Conservation (phyloP, 805 yeast genomes). For the Pichia membranifaciens region DNA sequence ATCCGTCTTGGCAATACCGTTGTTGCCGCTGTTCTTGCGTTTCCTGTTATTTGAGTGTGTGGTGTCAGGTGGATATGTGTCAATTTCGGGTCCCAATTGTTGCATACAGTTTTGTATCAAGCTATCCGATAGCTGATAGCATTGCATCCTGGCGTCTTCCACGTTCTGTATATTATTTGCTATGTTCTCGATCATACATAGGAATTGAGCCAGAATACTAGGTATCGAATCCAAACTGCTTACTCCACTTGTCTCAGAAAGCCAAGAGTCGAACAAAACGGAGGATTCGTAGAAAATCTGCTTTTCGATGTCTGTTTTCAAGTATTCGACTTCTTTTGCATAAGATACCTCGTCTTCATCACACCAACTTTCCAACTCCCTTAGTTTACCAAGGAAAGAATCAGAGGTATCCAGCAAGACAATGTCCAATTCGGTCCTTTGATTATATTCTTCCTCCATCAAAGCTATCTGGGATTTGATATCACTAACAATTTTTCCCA, state of each 20-base stretch:
- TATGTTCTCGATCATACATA: constrained; percentile 4
- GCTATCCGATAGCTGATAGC: constrained; percentile 6
- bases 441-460: constrained; percentile 44
- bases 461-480: constrained; percentile 41
- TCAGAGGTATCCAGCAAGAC: constrained; percentile 37
- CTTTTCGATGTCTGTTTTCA: constrained; percentile 45
- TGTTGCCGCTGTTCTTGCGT: constrained; percentile 4
- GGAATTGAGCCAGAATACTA: constrained; percentile 7
- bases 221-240: neutral
- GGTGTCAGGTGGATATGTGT: neutral
- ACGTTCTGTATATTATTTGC: constrained; percentile 5
- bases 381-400: constrained; percentile 40
- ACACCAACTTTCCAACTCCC: constrained; percentile 54
- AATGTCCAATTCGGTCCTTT: constrained; percentile 47
- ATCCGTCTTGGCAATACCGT: neutral
- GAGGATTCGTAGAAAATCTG: constrained; percentile 54
- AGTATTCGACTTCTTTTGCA: constrained; percentile 34
- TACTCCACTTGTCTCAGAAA: neutral
- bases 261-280: constrained; percentile 43
- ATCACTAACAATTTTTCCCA: constrained; percentile 28
- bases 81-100: neutral
- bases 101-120: constrained; percentile 4
- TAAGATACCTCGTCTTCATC: constrained; percentile 38
- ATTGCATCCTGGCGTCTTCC: constrained; percentile 8
- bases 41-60: neutral